These are phyloP conservation scores for Mucor plumbeus DNA, from an alignment of 371 early-diverging fungal genomes.

Conservation along the genomic window DNA sequence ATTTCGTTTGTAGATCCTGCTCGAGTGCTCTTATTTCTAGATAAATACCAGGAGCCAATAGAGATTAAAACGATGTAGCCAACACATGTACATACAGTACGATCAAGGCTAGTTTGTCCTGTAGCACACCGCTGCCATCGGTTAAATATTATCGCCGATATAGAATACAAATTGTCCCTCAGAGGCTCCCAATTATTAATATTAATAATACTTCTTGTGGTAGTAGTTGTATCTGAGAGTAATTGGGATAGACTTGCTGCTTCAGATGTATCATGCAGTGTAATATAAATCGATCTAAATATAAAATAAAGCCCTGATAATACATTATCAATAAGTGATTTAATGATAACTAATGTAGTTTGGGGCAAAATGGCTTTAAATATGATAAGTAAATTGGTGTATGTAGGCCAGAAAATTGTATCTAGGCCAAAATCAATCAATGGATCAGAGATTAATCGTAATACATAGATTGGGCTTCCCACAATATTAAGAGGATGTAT, in stretches of 20 bases:
- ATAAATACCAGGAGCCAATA: constrained; percentile 46
- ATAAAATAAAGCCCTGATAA: constrained; percentile 8
- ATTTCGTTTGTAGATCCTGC: constrained; percentile 46
- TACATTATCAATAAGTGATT: neutral
- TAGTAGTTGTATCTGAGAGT: constrained; percentile 9
- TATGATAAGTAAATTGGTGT: neutral
- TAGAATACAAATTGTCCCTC: constrained; percentile 7
- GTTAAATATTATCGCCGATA: constrained; percentile 10
- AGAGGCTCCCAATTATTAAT: constrained; percentile 11
- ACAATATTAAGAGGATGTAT: constrained; percentile 56
- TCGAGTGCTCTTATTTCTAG: constrained; percentile 27
- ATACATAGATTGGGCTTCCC: constrained; percentile 46
- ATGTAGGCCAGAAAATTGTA: constrained; percentile 9
- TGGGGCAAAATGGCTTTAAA: neutral
- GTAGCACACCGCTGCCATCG: constrained; percentile 42
- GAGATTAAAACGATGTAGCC: constrained; percentile 44
- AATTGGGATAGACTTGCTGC: constrained; percentile 6
- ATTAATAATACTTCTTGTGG: neutral
- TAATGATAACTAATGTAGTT: neutral
- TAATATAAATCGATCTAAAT: constrained; percentile 18
- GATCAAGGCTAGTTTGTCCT: constrained; percentile 35
- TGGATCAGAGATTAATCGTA: constrained; percentile 56
- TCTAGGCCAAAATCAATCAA: constrained; percentile 57
- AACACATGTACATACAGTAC: constrained; percentile 33
- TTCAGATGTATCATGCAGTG: constrained; percentile 1